phyloP scores from a whole-genome alignment of 2,329 filamentous ascomycete genomes.

The Neonectria hederae region DNA sequence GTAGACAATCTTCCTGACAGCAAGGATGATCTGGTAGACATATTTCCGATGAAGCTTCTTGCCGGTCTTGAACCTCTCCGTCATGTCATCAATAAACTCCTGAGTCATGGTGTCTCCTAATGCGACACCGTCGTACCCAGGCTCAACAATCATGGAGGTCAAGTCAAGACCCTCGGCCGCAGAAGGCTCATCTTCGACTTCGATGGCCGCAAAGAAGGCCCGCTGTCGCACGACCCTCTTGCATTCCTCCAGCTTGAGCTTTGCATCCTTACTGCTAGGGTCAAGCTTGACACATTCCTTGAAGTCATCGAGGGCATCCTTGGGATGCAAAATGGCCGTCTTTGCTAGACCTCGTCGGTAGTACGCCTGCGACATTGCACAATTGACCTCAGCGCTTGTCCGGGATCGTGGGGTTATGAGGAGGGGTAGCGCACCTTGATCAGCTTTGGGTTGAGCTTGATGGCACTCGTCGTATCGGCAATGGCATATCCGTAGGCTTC shows the following conservation, averaged over 20 bases:
- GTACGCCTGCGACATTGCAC: constrained; percentile 72
- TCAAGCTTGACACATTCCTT: constrained; percentile 89
- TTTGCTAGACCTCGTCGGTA: constrained; percentile 93
- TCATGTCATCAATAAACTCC: constrained; percentile 98
- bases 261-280: constrained; percentile 88
- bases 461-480: constrained; percentile 87
- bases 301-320: constrained; percentile 91
- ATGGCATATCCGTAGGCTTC: constrained; percentile 96
- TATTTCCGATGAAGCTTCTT: constrained; percentile 98
- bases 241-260: constrained; percentile 89
- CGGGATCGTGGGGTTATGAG: neutral
- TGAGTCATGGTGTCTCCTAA: constrained; percentile 88
- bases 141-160: constrained; percentile 83
- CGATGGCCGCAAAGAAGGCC: constrained; percentile 94
- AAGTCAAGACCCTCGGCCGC: constrained; percentile 91
- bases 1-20: constrained; percentile 88
- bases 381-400: constrained; percentile 17
- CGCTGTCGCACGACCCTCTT: constrained; percentile 93
- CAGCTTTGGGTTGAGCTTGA: constrained; percentile 87
- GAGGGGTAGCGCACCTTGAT: constrained; percentile 73
- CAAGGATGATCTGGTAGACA: constrained; percentile 93
- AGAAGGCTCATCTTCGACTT: constrained; percentile 90
- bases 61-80: constrained; percentile 91
- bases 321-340: constrained; percentile 87
- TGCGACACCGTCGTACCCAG: constrained; percentile 83